Evolutionary conservation across 2,329 filamentous ascomycete genomes (phyloP).

Genomic region (Aspergillus awamori): DNA sequence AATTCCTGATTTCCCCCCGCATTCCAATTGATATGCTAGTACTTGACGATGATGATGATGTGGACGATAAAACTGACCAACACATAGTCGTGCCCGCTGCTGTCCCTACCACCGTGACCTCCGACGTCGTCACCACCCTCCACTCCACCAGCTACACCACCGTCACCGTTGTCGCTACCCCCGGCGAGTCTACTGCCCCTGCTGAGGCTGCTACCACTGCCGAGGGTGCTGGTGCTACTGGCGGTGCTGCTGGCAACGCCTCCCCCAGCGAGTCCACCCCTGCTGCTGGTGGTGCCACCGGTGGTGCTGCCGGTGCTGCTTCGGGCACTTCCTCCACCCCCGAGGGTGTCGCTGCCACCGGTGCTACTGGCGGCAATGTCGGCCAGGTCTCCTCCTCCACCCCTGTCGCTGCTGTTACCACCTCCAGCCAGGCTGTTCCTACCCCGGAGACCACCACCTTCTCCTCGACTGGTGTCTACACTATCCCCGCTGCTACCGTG

Average conservation of each 20-base stretch:
- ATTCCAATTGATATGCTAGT: too few relatives aligned
- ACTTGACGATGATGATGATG: too few relatives aligned
- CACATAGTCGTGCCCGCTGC: slow-evolving; percentile 43
- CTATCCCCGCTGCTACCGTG: slow-evolving; percentile 72
- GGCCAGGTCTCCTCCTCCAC: neutral
- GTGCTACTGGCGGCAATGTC: slow-evolving; percentile 7
- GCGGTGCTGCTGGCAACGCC: slow-evolving; percentile 6
- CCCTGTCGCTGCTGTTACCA: slow-evolving; percentile 24
- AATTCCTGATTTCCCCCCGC: neutral
- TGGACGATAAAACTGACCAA: slow-evolving; percentile 19
- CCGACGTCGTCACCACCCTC: slow-evolving; percentile 38
- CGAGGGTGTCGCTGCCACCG: slow-evolving; percentile 11
- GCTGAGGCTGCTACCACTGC: slow-evolving; percentile 13
- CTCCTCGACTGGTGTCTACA: slow-evolving; percentile 72
- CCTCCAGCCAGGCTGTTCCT: slow-evolving; percentile 41
- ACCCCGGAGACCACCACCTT: slow-evolving; percentile 56
- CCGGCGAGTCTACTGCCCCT: slow-evolving; percentile 15
- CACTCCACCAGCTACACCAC: slow-evolving; percentile 44
- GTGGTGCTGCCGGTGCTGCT: neutral
- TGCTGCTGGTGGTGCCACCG: slow-evolving; percentile 9
- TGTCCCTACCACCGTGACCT: slow-evolving; percentile 29
- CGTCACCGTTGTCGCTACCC: slow-evolving; percentile 34
- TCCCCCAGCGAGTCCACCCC: slow-evolving; percentile 3
- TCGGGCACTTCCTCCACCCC: neutral
- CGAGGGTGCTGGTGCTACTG: slow-evolving; percentile 13